Evolutionary conservation across 2,329 filamentous ascomycete species (phyloP).

Genomic region (Anthostomella pinea): DNA sequence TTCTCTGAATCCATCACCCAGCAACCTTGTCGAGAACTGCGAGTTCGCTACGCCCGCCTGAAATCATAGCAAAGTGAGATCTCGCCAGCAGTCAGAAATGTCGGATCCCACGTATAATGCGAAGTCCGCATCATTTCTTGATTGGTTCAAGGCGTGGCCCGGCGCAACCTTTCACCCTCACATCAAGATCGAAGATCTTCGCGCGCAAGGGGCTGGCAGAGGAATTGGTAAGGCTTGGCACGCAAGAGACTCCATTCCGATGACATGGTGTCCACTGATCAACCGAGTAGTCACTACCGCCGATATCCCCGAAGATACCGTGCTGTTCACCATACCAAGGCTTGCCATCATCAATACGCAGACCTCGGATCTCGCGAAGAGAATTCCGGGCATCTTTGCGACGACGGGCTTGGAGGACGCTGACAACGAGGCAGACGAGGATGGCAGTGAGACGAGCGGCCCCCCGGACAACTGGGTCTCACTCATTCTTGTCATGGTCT

Average conservation of each 20-base stretch:
- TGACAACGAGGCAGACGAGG: slow-evolving; percentile 38
- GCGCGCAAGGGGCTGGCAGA: slow-evolving; percentile 49
- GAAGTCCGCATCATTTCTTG: slow-evolving; percentile 45
- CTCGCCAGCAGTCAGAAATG: slow-evolving; percentile 21
- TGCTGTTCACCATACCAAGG: slow-evolving; percentile 78
- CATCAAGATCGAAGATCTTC: slow-evolving; percentile 52
- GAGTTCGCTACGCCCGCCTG: too few relatives aligned
- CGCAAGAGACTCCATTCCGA: slow-evolving; percentile 1
- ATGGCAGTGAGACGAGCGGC: slow-evolving; percentile 27
- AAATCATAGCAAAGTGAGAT: too few relatives aligned
- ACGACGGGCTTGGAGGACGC: slow-evolving; percentile 33
- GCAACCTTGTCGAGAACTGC: too few relatives aligned
- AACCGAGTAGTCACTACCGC: slow-evolving; percentile 60
- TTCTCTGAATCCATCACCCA: too few relatives aligned
- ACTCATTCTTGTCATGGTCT: slow-evolving; percentile 75
- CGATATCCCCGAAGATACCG: slow-evolving; percentile 70
- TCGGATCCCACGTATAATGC: slow-evolving; percentile 37
- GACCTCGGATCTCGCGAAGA: slow-evolving; percentile 65
- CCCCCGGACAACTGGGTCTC: slow-evolving; percentile 53
- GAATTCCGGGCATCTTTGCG: slow-evolving; percentile 53
- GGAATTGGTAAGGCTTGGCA: slow-evolving; percentile 46
- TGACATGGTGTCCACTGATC: slow-evolving; percentile 15
- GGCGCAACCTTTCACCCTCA: slow-evolving; percentile 52
- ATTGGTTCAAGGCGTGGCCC: slow-evolving; percentile 52
- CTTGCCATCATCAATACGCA: slow-evolving; percentile 66